Base-by-base conservation (phyloP, 2,329 filamentous ascomycete genomes). In the Nigrospora osmanthi region DNA sequence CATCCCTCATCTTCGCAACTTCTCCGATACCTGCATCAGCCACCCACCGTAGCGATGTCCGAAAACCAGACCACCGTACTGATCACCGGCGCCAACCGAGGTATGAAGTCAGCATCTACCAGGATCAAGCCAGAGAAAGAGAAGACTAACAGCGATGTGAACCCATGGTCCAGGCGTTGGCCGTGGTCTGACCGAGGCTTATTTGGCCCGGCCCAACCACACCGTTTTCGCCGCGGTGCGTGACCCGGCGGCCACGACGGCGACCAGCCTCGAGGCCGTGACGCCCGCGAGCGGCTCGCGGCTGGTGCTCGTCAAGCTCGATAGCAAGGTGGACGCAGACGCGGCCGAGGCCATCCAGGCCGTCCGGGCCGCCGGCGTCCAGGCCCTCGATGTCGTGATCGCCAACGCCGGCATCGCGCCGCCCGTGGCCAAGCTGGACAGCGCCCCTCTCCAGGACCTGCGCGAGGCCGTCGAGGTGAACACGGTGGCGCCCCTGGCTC, bases 41-140 rank as follows among this genome's bases (percentile, higher is more conserved):
- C 23, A 28, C 7, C 23, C 9, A 28, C 5, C 23, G 23, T 7
- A 28, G 23, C 23, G 6, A 28, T 28, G 23, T 2, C 23, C 23
- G 23, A 28, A 7, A 28, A 10, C 6, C 23, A 28, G 7, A 28
- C 23, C 6, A 40, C 11, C n/a, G 48, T 49, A 11, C 35, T 50
- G 3, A 44, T 48, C 43, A 45, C 40, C 16, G 41, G 46, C 33
- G 38, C 53, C 11, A 59, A 59, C 37, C 43, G 56, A 47, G 57
- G 58, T 49, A 44, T 28, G 23, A 28, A 7, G 23, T 7, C 9
- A 28, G 7, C 2, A 28, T 7, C 6, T 28, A 28, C 23, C 2
- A 0, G 38, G 28, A 5, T 6, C 28, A 13, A 38, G 12, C 15
- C 15, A 4, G 16, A 38, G 12, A 6, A 4, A 3, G 16, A 38